These are phyloP conservation scores for Brettanomyces sp. DNA, from an alignment of 805 yeast genomes.

Conservation along the genomic window DNA sequence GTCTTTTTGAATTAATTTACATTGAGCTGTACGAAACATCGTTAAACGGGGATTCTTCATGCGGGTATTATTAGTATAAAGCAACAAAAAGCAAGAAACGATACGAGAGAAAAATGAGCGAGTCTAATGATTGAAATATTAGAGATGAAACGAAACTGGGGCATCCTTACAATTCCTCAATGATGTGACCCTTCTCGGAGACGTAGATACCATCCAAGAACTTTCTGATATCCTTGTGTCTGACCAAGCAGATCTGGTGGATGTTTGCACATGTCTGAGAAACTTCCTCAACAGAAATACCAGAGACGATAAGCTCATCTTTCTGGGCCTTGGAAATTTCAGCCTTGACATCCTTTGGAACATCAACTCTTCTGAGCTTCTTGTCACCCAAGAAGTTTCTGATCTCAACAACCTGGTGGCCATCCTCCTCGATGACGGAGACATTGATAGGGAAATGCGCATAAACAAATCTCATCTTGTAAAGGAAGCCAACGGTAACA, in stretches of 20 bases:
- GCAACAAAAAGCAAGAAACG: no score
- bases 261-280: conserved; percentile 98
- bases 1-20: no score
- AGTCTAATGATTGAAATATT: no score
- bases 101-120: no score
- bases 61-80: no score
- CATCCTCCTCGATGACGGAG: conserved; percentile 76
- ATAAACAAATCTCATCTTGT: conserved; percentile 99
- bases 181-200: conserved; percentile 87
- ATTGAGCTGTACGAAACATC: no score
- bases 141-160: background rate
- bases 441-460: conserved; percentile 99
- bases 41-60: no score
- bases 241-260: conserved; percentile 95
- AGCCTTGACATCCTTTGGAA: conserved; percentile 83
- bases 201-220: conserved; percentile 99
- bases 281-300: conserved; percentile 95
- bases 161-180: conserved; percentile 29
- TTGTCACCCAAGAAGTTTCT: conserved; percentile 99
- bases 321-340: conserved; percentile 76
- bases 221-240: conserved; percentile 99
- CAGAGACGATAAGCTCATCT: conserved; percentile 88
- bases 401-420: conserved; percentile 74
- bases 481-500: conserved; percentile 98
- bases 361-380: conserved; percentile 82